Evolutionary conservation across 139 green algal species (phyloP).

Genomic region (Chlamydomonas sp.): DNA sequence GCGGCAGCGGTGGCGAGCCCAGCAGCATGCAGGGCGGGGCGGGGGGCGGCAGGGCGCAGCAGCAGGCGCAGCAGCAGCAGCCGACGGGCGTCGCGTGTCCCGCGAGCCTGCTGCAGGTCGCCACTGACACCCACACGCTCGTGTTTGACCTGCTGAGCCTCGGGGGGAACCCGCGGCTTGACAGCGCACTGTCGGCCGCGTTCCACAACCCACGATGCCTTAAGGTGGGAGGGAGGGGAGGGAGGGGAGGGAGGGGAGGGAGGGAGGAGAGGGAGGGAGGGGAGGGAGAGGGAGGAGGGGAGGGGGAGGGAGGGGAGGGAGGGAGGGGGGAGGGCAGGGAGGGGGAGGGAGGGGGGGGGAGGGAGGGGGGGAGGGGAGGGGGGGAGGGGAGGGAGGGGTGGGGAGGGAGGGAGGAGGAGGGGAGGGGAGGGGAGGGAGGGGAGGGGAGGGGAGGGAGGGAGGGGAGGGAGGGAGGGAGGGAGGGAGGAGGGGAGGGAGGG

Average conservation of each 20-base stretch:
- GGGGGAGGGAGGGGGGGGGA: too few relatives aligned
- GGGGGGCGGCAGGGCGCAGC: too few relatives aligned
- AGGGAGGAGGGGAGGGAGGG: background rate
- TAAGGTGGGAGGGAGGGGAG: background rate
- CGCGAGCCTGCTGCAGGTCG: conserved; percentile 31
- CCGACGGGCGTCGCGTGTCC: conserved; percentile 1
- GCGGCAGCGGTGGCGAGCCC: too few relatives aligned
- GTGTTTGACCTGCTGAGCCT: conserved; percentile 8
- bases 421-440: background rate
- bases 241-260: background rate
- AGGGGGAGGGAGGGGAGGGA: background rate
- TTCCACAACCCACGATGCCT: conserved; percentile 1
- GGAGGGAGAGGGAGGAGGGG: background rate
- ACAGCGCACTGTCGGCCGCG: background rate
- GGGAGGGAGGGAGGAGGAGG: background rate
- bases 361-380: background rate
- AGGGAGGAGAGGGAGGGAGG: too few relatives aligned
- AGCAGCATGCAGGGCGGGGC: too few relatives aligned
- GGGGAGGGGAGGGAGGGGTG: background rate
- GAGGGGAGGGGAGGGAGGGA: too few relatives aligned
- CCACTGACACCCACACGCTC: conserved; percentile 7
- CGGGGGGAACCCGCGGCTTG: background rate
- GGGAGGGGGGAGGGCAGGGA: too few relatives aligned
- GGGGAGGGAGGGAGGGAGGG: background rate
- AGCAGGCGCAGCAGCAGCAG: too few relatives aligned